A percentile compares a stretch with the other conserved stretches of the same genome.
Evolutionary conservation across 345 rosid genomes (phyloP).

Genomic region (Gossypium sturtianum): DNA sequence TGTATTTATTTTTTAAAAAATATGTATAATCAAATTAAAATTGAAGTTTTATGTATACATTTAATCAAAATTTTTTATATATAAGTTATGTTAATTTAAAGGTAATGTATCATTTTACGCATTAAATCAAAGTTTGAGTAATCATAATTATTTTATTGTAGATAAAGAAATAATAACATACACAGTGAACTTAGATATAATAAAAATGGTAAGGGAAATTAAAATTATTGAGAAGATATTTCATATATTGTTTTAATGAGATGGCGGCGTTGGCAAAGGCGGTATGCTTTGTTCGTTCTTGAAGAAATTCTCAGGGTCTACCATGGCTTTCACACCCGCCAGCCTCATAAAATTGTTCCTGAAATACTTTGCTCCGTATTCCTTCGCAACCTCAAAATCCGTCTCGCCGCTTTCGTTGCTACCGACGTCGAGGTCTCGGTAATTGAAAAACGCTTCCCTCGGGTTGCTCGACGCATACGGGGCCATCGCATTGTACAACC

Average conservation of each 20-base stretch:
- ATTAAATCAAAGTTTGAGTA: too few species aligned
- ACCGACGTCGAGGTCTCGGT: background rate
- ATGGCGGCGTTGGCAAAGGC: background rate
- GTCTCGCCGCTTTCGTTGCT: background rate
- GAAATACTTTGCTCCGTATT: constrained; percentile 23
- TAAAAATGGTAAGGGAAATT: too few species aligned
- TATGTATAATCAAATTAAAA: too few species aligned
- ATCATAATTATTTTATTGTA: too few species aligned
- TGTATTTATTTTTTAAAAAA: too few species aligned
- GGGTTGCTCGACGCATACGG: background rate
- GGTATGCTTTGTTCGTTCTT: constrained; percentile 27
- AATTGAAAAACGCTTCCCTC: background rate
- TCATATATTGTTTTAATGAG: background rate
- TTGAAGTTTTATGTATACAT: too few species aligned
- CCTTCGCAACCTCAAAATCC: background rate
- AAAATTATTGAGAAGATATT: background rate
- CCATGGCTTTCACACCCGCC: constrained; percentile 25
- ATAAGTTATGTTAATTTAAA: too few species aligned
- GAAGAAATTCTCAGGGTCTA: constrained; percentile 39
- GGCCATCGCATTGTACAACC: background rate
- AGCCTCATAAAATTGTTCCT: constrained; percentile 23
- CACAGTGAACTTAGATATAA: too few species aligned
- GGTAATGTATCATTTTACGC: too few species aligned
- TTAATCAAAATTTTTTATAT: too few species aligned
- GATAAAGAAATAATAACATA: too few species aligned